Evolutionary conservation across 495 filamentous ascomycete species (phyloP), one percentile per base, ranked within the genome.

Genomic region (Zalerion maritima): DNA sequence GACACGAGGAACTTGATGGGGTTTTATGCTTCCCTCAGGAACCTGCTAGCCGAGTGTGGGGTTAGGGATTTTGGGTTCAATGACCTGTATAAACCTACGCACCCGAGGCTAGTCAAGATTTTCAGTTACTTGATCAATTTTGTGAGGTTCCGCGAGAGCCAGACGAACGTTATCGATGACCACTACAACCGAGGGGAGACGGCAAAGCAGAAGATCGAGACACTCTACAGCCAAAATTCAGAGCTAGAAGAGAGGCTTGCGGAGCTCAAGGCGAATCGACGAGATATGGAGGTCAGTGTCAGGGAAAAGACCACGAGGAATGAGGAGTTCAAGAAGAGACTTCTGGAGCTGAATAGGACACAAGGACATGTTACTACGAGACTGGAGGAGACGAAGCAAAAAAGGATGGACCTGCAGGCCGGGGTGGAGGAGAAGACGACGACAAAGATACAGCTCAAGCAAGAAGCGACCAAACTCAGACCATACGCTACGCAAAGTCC

Each of bases 121-220:
- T 85, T 96, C 44, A 87, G 79, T 16, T 94, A 94, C 47, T 64
- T 96, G 29, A 96, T 97, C 55, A 97, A 97, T 55, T 97, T 97
- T 54, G 84, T 94, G 28, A 71, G 89, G 27, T 97, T 94, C 56
- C 80, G 91, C 37, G 86, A 93, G 57, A 81, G 74, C 32, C 85
- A 93, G 55, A 81, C 78, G 5, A 54, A 60, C 9, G 69, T 83
- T 2, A 93, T 94, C 26, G 82, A 89, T 40, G 77, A 86, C 47
- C 81, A 96, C 51, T 87, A 84, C 58, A 84, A 91, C 60, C 81
- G 80, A 41, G 67, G 80, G 11, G 84, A 96, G 49, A 69, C 64
- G 35, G 83, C 79, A 0, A 93, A 92, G 54, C 57, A 73, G 31
- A 72, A 74, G 36, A 92, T 96, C 45, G 84, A 94, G 54, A 64